A percentile compares a stretch with the other conserved stretches of the same genome.
These are phyloP conservation scores for Malus asiatica DNA, from an alignment of 306 rosid species.

Conservation along the genomic window DNA sequence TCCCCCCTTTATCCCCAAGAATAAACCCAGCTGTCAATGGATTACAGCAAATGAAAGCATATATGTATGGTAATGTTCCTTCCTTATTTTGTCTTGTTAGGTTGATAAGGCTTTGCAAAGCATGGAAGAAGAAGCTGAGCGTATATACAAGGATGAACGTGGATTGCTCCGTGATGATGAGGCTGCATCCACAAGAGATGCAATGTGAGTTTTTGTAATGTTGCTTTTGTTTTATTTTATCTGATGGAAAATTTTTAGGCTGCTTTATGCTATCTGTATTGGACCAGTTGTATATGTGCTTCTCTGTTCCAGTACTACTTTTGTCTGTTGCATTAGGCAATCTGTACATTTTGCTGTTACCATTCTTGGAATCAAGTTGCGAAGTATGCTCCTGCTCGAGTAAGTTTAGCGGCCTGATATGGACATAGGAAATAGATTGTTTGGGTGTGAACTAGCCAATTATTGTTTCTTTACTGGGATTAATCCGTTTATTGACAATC, in stretches of 20 bases:
- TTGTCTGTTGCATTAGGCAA: neutral
- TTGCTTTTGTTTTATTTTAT: neutral
- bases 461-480: neutral
- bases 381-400: neutral
- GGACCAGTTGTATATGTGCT: neutral
- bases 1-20: too few relatives aligned
- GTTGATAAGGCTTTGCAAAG: constrained; percentile 88
- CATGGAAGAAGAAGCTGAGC: constrained; percentile 90
- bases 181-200: constrained; percentile 96
- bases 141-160: constrained; percentile 85
- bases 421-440: neutral
- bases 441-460: neutral
- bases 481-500: neutral
- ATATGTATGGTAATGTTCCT: neutral
- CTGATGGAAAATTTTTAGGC: neutral
- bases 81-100: constrained; percentile 29
- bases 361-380: neutral
- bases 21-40: too few relatives aligned
- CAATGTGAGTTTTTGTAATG: constrained; percentile 57
- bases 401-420: neutral
- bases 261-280: neutral
- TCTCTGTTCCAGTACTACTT: neutral
- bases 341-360: neutral
- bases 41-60: too few relatives aligned
- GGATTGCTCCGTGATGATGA: constrained; percentile 83